These are phyloP conservation scores for Trichoderma gamsii DNA, from an alignment of 495 filamentous ascomycete species.

Conservation along the genomic window DNA sequence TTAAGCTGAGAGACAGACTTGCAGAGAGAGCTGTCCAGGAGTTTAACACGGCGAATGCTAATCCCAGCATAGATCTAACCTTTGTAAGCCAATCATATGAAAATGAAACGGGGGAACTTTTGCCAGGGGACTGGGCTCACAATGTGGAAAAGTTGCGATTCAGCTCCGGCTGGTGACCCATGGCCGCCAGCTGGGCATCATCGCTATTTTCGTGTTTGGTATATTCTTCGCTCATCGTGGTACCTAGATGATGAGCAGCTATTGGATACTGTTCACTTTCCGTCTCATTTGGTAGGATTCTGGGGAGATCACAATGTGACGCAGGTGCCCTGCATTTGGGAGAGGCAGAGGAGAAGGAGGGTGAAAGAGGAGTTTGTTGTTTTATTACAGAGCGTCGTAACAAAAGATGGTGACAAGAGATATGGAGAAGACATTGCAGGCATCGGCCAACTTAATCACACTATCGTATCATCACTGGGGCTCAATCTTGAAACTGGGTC, in stretches of 20 bases:
- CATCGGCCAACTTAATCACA: not conserved
- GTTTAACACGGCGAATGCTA: constrained; percentile 6
- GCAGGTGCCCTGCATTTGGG: not conserved
- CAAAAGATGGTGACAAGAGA: not conserved
- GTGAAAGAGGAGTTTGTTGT: not conserved
- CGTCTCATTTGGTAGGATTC: not conserved
- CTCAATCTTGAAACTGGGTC: not conserved
- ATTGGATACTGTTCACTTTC: too few species aligned
- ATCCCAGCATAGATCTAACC: constrained; percentile 2
- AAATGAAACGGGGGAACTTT: not conserved
- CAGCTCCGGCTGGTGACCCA: constrained; percentile 9
- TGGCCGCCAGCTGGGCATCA: constrained; percentile 11
- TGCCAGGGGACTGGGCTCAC: not conserved
- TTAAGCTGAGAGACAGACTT: constrained; percentile 8
- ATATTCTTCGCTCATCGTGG: constrained; percentile 1
- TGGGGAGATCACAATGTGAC: not conserved
- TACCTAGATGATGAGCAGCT: not conserved
- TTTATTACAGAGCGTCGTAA: not conserved
- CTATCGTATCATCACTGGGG: not conserved
- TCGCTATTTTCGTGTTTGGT: constrained; percentile 3
- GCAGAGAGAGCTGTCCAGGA: constrained; percentile 4
- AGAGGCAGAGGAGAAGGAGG: not conserved
- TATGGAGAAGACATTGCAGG: not conserved
- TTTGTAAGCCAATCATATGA: not conserved
- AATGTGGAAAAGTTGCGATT: constrained; percentile 13